Percentiles rank a stretch among this genome's conserved stretches.
These are phyloP conservation scores for Calonectria pteridis DNA, from an alignment of 2,329 filamentous ascomycete genomes.

Conservation along the genomic window DNA sequence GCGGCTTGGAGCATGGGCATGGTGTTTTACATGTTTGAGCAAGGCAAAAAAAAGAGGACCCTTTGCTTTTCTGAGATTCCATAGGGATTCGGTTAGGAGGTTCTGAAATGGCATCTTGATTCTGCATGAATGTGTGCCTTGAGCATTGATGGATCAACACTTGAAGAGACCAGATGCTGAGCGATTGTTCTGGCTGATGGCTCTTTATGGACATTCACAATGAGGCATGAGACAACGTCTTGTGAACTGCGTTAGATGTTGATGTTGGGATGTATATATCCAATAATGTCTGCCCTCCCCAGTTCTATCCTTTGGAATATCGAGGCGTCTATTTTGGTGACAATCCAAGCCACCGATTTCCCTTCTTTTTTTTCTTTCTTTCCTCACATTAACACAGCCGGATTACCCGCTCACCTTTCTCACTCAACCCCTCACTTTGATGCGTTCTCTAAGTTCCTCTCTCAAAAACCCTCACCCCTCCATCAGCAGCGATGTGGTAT, in stretches of 20 bases:
- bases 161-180: not conserved
- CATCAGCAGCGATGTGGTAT: constrained; percentile 85
- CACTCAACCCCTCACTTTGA: not conserved
- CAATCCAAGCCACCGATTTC: not conserved
- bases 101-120: constrained; percentile 53
- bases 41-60: constrained; percentile 44
- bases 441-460: constrained; percentile 64
- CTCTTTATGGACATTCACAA: too few relatives aligned
- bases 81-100: constrained; percentile 48
- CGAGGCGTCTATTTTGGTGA: not conserved
- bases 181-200: not conserved
- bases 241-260: not conserved
- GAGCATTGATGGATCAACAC: not conserved
- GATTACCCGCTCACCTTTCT: not conserved
- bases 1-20: constrained; percentile 51
- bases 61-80: constrained; percentile 49
- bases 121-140: constrained; percentile 42
- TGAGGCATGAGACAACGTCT: not conserved
- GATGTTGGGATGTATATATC: not conserved
- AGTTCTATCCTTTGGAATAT: not conserved
- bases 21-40: constrained; percentile 53
- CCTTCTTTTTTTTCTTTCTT: not conserved
- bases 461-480: constrained; percentile 85
- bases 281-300: not conserved
- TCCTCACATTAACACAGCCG: not conserved